A percentile compares a stretch with the other conserved stretches of the same genome.
Evolutionary conservation across 2,329 filamentous ascomycete species (phyloP).

Genomic region (Trichoderma brevicompactum): DNA sequence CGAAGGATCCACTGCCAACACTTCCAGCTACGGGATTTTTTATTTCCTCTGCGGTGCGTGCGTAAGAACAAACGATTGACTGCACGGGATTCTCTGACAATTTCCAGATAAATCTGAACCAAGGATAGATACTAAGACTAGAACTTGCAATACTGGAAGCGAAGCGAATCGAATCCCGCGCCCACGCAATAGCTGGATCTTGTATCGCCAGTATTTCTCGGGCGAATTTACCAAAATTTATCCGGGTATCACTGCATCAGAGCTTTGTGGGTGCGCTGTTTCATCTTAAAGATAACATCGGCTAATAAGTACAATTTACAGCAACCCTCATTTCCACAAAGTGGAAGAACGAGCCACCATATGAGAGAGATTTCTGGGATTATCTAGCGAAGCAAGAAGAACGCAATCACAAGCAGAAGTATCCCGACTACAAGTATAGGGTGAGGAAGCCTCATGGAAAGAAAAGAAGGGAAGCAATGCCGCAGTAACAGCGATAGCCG

Average conservation of each 20-base stretch:
- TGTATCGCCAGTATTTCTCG: slow-evolving; percentile 41
- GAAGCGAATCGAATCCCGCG: slow-evolving; percentile 35
- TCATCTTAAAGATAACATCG: background rate
- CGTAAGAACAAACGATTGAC: background rate
- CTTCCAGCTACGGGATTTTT: slow-evolving; percentile 30
- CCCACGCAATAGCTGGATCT: slow-evolving; percentile 42
- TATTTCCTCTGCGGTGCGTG: slow-evolving; percentile 35
- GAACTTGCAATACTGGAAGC: background rate
- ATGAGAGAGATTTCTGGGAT: slow-evolving; percentile 35
- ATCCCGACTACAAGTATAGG: slow-evolving; percentile 39
- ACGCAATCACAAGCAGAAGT: slow-evolving; percentile 36
- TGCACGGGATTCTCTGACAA: background rate
- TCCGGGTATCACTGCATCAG: slow-evolving; percentile 36
- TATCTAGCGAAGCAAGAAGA: slow-evolving; percentile 35
- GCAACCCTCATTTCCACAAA: slow-evolving; percentile 37
- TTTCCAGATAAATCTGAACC: slow-evolving; percentile 28
- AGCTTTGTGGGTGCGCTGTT: slow-evolving; percentile 39
- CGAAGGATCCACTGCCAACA: slow-evolving; percentile 27
- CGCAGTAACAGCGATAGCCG: background rate
- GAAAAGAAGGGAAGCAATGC: background rate
- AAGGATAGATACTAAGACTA: background rate
- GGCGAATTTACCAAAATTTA: slow-evolving; percentile 34
- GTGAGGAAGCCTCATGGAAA: slow-evolving; percentile 29
- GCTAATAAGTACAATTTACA: slow-evolving; percentile 24
- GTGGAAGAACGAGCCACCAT: slow-evolving; percentile 38